These are phyloP conservation scores for Herpotrichia juniperi DNA, from an alignment of 2,329 filamentous ascomycete genomes.

Conservation along the genomic window DNA sequence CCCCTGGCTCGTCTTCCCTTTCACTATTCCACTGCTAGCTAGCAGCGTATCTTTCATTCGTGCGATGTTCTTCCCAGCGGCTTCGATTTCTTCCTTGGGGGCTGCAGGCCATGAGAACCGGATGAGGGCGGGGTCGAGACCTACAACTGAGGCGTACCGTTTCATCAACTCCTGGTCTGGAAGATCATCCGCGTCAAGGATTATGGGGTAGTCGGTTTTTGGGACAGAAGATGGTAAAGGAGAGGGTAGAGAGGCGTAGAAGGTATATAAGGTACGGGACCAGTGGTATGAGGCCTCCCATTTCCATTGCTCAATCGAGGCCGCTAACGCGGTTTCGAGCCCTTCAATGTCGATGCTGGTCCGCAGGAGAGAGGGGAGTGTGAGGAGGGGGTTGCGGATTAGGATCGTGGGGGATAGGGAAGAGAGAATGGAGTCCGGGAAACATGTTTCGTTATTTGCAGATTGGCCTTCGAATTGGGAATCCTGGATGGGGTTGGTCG, in stretches of 20 bases:
- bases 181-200: constrained; percentile 25
- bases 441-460: constrained; percentile 17
- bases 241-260: no score
- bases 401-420: constrained; percentile 21
- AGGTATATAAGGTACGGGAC: constrained; percentile 19
- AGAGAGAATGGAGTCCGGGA: constrained; percentile 16
- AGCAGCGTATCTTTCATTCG: constrained; percentile 28
- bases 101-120: constrained; percentile 19
- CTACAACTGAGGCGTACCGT: constrained; percentile 20
- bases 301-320: constrained; percentile 1
- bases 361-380: constrained; percentile 22
- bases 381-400: constrained; percentile 25
- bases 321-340: background rate
- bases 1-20: constrained; percentile 11
- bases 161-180: constrained; percentile 11
- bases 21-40: constrained; percentile 19
- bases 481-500: background rate
- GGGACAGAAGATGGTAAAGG: background rate
- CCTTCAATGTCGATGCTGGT: constrained; percentile 21
- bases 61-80: constrained; percentile 9
- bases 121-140: constrained; percentile 14
- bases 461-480: background rate
- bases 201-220: constrained; percentile 13
- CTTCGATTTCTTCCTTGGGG: constrained; percentile 8
- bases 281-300: constrained; percentile 27